Evolutionary conservation across 176 grass and related monocot species (phyloP).

Genomic region (Secale cereale): DNA sequence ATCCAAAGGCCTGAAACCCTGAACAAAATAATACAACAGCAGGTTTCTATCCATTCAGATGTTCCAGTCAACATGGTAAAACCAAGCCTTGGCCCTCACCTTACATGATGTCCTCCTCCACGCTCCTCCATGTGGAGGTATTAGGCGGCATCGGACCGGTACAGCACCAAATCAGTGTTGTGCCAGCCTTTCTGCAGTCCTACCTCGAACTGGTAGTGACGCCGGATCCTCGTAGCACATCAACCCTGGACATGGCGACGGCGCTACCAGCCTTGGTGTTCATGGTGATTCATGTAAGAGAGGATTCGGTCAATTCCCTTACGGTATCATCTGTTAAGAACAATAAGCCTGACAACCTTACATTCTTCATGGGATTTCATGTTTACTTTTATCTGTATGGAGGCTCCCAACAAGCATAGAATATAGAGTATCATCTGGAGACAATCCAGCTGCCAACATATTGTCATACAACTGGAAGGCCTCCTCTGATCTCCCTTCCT

Average conservation of each 20-base stretch:
- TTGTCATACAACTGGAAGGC: constrained; percentile 73
- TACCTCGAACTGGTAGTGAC: constrained; percentile 54
- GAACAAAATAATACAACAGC: neutral
- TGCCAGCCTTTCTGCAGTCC: constrained; percentile 70
- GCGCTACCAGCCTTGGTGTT: constrained; percentile 57
- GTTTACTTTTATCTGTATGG: constrained; percentile 36
- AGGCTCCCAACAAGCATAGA: constrained; percentile 70
- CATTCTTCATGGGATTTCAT: neutral
- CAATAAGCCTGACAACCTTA: constrained; percentile 12
- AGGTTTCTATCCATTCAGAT: neutral
- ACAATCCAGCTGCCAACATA: constrained; percentile 68
- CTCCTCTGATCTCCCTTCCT: constrained; percentile 76
- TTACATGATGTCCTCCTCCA: constrained; percentile 59
- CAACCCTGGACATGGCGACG: constrained; percentile 62
- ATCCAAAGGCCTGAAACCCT: neutral
- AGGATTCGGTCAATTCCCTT: neutral
- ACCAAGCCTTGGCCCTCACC: constrained; percentile 1
- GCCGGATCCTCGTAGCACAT: constrained; percentile 60
- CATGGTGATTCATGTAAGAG: constrained; percentile 58
- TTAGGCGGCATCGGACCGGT: constrained; percentile 53
- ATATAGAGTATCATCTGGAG: constrained; percentile 69
- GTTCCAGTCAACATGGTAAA: neutral
- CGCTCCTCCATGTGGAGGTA: constrained; percentile 63
- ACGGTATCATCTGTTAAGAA: neutral
- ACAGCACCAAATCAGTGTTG: constrained; percentile 62